Percentiles rank a stretch among this genome's conserved stretches.
phyloP scores from a whole-genome alignment of 331 rosid genomes.

The Stylosanthes scabra region DNA sequence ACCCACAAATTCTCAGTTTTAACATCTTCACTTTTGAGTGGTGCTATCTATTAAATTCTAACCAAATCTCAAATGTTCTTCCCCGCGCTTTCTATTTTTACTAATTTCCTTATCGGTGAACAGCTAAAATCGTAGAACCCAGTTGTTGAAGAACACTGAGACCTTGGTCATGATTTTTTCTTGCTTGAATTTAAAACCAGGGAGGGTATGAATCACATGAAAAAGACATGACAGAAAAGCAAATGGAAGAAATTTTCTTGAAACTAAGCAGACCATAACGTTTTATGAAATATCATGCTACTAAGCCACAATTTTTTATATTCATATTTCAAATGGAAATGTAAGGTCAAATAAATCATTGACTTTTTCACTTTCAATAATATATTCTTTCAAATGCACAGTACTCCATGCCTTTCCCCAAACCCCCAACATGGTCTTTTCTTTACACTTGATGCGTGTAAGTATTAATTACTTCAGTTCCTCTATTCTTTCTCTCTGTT shows the following conservation, averaged over 20 bases:
- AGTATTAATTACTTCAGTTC: neutral
- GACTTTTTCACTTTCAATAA: neutral
- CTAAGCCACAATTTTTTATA: constrained; percentile 9
- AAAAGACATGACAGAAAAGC: neutral
- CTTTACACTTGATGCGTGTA: constrained; percentile 2
- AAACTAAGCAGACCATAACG: neutral
- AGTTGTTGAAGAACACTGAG: neutral
- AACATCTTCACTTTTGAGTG: neutral
- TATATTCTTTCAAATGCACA: constrained; percentile 30
- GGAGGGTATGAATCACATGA: neutral
- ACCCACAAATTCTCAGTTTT: neutral
- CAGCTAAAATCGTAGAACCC: neutral
- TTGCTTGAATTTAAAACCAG: neutral
- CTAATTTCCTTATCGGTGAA: neutral
- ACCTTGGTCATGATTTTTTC: neutral
- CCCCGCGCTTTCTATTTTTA: neutral
- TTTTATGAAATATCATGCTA: neutral
- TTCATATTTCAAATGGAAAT: constrained; percentile 5
- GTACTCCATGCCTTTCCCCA: neutral
- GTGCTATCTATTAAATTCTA: neutral
- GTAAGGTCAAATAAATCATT: constrained; percentile 5
- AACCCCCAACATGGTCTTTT: neutral
- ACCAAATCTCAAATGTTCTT: neutral
- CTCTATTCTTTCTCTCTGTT: neutral
- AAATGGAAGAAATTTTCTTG: neutral